Conservation (phyloP, 495 filamentous ascomycete genomes). For the Melanomma pulvis-pyrius region DNA sequence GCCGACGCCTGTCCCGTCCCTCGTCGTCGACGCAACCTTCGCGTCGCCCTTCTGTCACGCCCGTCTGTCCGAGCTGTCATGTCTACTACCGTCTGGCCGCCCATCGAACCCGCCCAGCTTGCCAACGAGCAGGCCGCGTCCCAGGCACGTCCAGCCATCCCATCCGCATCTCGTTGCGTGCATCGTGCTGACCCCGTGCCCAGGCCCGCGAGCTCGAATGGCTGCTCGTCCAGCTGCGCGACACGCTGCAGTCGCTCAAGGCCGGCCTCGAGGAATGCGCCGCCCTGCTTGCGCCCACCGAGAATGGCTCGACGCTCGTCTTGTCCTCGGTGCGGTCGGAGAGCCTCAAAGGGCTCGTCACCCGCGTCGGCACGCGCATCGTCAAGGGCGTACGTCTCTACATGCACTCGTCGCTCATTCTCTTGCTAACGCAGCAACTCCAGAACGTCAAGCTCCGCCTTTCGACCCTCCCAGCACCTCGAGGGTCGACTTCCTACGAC, state of each 20-base stretch:
- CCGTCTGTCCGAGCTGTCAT: constrained; percentile 11
- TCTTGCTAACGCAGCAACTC: not conserved
- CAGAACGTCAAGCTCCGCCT: constrained; percentile 45
- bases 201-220: constrained; percentile 81
- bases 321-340: constrained; percentile 86
- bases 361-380: constrained; percentile 56
- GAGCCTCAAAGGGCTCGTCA: constrained; percentile 87
- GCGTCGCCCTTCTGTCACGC: not conserved
- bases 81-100: constrained; percentile 40
- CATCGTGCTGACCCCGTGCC: not conserved
- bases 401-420: not conserved
- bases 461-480: constrained; percentile 54
- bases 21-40: not conserved
- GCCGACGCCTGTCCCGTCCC: not conserved
- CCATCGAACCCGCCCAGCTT: constrained; percentile 27
- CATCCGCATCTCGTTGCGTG: not conserved
- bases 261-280: constrained; percentile 87
- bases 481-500: constrained; percentile 57
- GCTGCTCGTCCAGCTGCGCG: constrained; percentile 78
- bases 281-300: constrained; percentile 75
- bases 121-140: constrained; percentile 26
- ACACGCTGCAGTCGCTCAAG: constrained; percentile 75
- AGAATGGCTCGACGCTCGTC: constrained; percentile 82
- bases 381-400: constrained; percentile 45
- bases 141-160: constrained; percentile 14